phyloP scores from a whole-genome alignment of 441 rosid species.

The Pelargonium fulgidum region DNA sequence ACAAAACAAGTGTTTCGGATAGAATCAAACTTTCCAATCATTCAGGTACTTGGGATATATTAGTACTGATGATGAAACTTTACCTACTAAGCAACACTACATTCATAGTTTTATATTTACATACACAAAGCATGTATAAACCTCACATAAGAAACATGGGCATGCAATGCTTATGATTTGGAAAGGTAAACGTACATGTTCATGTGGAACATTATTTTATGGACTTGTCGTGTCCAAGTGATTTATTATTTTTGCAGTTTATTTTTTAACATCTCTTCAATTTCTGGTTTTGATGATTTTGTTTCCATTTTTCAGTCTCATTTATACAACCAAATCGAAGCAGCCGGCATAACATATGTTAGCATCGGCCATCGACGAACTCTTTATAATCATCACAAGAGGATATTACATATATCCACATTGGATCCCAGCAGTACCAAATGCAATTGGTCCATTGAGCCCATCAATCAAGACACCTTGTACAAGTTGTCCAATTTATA shows the following conservation, averaged over 20 bases:
- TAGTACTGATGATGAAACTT: no score
- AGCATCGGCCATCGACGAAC: slow-evolving; percentile 60
- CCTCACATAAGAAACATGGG: no score
- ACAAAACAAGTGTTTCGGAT: not conserved
- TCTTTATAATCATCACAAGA: slow-evolving; percentile 37
- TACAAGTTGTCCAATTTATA: slow-evolving; percentile 24
- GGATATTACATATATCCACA: slow-evolving; percentile 47
- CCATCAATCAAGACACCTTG: slow-evolving; percentile 26
- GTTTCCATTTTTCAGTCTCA: slow-evolving; percentile 37
- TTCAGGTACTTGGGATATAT: not conserved
- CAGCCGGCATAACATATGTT: slow-evolving; percentile 64
- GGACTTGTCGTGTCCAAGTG: not conserved
- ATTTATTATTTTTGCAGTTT: not conserved
- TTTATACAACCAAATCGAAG: slow-evolving; percentile 60
- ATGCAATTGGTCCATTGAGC: slow-evolving; percentile 51
- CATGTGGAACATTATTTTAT: no score
- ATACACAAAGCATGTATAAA: no score
- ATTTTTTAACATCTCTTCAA: not conserved
- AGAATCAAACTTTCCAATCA: not conserved
- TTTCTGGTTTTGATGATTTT: not conserved
- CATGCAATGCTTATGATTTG: no score
- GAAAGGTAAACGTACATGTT: no score
- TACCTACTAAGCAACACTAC: no score
- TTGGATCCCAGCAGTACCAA: slow-evolving; percentile 34
- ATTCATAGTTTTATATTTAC: no score